These are phyloP conservation scores for Casuarina glauca DNA, from an alignment of 306 rosid genomes.

Conservation along the genomic window DNA sequence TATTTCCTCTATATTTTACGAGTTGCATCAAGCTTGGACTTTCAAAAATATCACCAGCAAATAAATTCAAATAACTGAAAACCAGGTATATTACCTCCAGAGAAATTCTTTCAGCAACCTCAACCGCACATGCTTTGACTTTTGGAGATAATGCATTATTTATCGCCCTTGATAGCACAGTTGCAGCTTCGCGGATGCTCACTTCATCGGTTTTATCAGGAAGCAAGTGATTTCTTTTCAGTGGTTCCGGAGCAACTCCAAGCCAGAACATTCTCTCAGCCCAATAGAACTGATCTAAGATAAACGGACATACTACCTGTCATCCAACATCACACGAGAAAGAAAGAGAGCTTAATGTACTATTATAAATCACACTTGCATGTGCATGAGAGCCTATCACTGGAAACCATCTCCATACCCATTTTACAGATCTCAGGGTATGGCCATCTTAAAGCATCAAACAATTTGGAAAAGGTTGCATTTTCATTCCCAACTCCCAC, in stretches of 20 bases:
- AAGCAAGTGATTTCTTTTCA: slow-evolving; percentile 57
- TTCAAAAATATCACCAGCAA: neutral
- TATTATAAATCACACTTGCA: neutral
- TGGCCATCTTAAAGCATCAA: neutral
- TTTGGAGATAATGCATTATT: slow-evolving; percentile 53
- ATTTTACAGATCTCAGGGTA: slow-evolving; percentile 2
- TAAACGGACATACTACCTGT: slow-evolving; percentile 81
- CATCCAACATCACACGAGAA: slow-evolving; percentile 1
- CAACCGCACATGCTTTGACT: slow-evolving; percentile 56
- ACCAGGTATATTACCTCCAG: slow-evolving; percentile 53
- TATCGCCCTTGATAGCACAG: slow-evolving; percentile 49
- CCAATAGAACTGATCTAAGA: slow-evolving; percentile 86
- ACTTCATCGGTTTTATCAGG: slow-evolving; percentile 46
- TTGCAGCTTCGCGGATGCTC: slow-evolving; percentile 56
- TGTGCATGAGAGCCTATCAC: neutral
- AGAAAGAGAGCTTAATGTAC: neutral
- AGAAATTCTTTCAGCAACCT: slow-evolving; percentile 54
- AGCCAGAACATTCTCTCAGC: slow-evolving; percentile 92
- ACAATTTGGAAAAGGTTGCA: neutral
- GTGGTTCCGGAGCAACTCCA: slow-evolving; percentile 79
- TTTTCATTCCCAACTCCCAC: neutral
- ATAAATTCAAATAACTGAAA: slow-evolving; percentile 17
- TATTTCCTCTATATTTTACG: too few species aligned
- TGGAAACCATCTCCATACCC: neutral
- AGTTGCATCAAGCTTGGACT: neutral